Evolutionary conservation across 2,329 filamentous ascomycete genomes (phyloP).

Genomic region (Cryphonectria radicalis): DNA sequence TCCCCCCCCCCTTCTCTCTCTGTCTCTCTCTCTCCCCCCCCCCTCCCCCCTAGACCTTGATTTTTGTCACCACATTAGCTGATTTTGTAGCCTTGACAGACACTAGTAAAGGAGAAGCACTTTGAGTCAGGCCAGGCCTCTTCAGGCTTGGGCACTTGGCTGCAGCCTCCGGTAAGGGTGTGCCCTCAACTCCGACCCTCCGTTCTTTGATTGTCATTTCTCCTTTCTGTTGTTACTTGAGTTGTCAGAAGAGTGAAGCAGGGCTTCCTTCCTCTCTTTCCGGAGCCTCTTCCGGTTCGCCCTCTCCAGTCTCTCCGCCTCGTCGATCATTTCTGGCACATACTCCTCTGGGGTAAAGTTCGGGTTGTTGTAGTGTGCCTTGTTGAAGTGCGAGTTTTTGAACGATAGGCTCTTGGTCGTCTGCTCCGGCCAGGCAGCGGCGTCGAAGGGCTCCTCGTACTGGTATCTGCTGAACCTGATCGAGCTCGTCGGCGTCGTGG

Average conservation of each 20-base stretch:
- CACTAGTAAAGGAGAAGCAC: background rate
- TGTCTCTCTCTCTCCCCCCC: no score
- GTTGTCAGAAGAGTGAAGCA: conserved; percentile 19
- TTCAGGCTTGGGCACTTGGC: background rate
- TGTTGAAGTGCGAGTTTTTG: conserved; percentile 69
- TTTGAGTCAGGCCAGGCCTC: no score
- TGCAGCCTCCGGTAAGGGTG: conserved; percentile 2
- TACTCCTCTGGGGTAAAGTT: conserved; percentile 63
- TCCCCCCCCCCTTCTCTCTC: no score
- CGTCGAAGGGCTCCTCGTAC: conserved; percentile 40
- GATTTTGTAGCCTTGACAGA: background rate
- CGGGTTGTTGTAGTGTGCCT: conserved; percentile 69
- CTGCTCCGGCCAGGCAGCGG: conserved; percentile 47
- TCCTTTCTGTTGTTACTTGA: conserved; percentile 4
- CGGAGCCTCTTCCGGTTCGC: background rate
- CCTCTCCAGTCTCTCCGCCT: conserved; percentile 33
- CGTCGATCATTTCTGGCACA: conserved; percentile 42
- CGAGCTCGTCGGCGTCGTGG: conserved; percentile 40
- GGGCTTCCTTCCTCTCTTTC: conserved; percentile 23
- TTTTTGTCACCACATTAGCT: background rate
- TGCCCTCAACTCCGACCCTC: background rate
- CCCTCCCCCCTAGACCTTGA: no score
- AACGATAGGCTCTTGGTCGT: conserved; percentile 62
- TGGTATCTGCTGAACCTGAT: conserved; percentile 62
- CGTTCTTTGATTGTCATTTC: conserved; percentile 16